Conservation (phyloP, 169 alveolate species). For the Plasmodium adleri region DNA sequence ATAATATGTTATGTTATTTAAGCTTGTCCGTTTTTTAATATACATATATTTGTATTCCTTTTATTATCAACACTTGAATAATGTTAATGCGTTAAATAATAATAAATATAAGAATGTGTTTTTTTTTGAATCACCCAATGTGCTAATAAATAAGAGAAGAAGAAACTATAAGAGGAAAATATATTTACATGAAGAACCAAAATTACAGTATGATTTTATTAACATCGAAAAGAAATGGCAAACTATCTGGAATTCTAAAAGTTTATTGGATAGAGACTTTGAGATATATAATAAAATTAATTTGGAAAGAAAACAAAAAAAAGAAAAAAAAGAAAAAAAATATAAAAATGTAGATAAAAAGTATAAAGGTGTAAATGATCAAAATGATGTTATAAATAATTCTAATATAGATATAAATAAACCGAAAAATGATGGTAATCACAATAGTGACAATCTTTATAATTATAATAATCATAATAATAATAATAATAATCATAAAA, state of each 20-base stretch:
- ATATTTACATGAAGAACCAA: background rate
- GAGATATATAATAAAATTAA: conserved; percentile 7
- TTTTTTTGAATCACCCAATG: conserved; percentile 2
- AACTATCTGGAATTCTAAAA: conserved; percentile 52
- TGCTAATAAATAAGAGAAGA: background rate
- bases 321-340: background rate
- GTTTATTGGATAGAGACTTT: conserved; percentile 49
- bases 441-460: too few relatives aligned
- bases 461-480: too few relatives aligned
- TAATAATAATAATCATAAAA: too few relatives aligned
- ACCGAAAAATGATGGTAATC: background rate
- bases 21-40: background rate
- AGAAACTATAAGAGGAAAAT: background rate
- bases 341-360: background rate
- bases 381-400: background rate
- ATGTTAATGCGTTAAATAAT: background rate
- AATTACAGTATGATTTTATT: conserved; percentile 7
- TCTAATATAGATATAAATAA: background rate
- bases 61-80: background rate
- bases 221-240: conserved; percentile 62
- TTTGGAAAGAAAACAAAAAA: background rate
- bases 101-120: background rate
- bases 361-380: background rate
- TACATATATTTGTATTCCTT: background rate
- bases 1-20: background rate